A percentile compares a stretch with the other conserved stretches of the same genome.
Conservation (phyloP, 345 rosid genomes). For the Eucalyptus tenuipes region DNA sequence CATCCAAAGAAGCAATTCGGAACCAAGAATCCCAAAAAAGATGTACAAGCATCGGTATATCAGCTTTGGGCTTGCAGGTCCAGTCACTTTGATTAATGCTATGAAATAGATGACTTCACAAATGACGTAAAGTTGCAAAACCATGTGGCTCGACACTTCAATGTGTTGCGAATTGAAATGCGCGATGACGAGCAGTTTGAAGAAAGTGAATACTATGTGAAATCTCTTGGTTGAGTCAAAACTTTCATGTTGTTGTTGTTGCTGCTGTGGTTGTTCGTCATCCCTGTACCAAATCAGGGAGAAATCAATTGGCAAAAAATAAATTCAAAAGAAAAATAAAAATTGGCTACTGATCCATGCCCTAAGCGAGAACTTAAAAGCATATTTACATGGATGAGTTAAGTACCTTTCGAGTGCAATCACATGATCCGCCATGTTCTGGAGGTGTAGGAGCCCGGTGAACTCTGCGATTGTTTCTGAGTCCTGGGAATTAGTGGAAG, state of each 20-base stretch:
- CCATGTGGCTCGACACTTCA: rapidly evolving
- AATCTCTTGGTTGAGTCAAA: background rate
- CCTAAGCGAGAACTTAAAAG: background rate
- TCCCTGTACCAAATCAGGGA: rapidly evolving
- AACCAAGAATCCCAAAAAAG: rapidly evolving
- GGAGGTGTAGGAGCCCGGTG: rapidly evolving
- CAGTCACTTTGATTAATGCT: rapidly evolving
- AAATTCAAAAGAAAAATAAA: too few species aligned
- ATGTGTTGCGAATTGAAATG: rapidly evolving
- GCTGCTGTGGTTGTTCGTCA: rapidly evolving
- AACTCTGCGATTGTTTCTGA: too few species aligned
- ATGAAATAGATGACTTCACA: background rate
- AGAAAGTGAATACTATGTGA: rapidly evolving
- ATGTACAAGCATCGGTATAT: background rate
- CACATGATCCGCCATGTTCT: rapidly evolving
- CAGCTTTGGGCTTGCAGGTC: rapidly evolving
- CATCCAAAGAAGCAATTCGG: background rate
- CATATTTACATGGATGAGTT: background rate
- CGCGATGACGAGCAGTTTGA: rapidly evolving
- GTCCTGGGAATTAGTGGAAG: too few species aligned
- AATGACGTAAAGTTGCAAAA: too few species aligned
- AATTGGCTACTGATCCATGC: background rate
- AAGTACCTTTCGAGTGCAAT: rapidly evolving
- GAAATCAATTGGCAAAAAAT: too few species aligned
- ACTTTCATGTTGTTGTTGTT: rapidly evolving